Conservation (phyloP, 768 basidiomycete species). For the Boletus tylopilopsis region DNA sequence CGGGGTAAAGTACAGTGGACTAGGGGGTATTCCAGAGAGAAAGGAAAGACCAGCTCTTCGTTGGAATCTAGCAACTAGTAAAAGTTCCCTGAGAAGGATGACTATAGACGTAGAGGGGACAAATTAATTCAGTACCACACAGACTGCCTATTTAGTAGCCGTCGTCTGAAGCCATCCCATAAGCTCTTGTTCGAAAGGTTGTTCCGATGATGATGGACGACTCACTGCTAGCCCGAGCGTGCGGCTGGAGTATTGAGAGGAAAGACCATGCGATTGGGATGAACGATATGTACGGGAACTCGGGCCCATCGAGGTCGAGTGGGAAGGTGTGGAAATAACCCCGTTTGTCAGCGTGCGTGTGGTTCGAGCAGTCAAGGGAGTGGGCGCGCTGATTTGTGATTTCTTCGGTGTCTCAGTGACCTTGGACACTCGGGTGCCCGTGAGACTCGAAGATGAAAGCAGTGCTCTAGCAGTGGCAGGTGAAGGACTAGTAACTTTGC, state of each 20-base stretch:
- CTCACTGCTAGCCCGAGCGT: conserved; percentile 70
- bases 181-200: conserved; percentile 35
- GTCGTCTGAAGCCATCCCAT: conserved; percentile 37
- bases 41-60: conserved; percentile 35
- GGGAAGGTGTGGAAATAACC: conserved; percentile 55
- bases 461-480: conserved; percentile 50
- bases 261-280: conserved; percentile 65
- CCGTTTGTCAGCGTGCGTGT: conserved; percentile 51
- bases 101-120: conserved; percentile 1
- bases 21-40: conserved; percentile 36
- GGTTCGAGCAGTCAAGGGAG: conserved; percentile 78
- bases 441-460: conserved; percentile 54
- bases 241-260: conserved; percentile 73
- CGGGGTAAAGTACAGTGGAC: conserved; percentile 41
- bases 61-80: conserved; percentile 28
- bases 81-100: conserved; percentile 14
- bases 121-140: conserved; percentile 11
- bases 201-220: conserved; percentile 35
- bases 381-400: conserved; percentile 84
- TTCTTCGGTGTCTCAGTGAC: conserved; percentile 80
- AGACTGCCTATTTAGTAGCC: conserved; percentile 28
- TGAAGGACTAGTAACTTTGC: conserved; percentile 42
- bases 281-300: conserved; percentile 63
- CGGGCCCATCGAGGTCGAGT: conserved; percentile 54
- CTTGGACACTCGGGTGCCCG: conserved; percentile 47